Evolutionary conservation across 495 filamentous ascomycete species (phyloP), one percentile per base, ranked within the genome.

Genomic region (Pyrenula massariospora): DNA sequence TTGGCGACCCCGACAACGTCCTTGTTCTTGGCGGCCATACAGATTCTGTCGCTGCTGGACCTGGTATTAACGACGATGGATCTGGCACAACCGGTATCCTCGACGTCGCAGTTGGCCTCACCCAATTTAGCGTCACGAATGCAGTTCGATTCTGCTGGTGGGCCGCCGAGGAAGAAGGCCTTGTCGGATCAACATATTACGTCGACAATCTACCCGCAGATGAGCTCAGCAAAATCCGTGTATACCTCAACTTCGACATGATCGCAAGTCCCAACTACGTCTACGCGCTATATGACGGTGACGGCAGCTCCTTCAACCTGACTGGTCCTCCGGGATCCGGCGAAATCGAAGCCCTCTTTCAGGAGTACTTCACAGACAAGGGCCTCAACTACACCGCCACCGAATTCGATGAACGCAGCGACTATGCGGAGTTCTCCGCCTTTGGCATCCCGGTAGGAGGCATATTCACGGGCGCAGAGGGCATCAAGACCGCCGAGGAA

Each of bases 181-280:
- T 86, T 22, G 63, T 88, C n/a, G 86, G 86, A 48, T 78, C 80
- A 23, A 71, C 75, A 22, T 70, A 73, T 64, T 88, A 85, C 66
- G 74, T 87, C 59, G 67, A 74, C 22, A 62, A 64, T 22, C 72
- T 79, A 54, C 60, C 68, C 22, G 53, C 68, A 1, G 71, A 70
- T 19, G 80, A 81, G 52, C 68, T 78, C 11, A 70, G 67, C 31
- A 81, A 82, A 62, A 77, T 89, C 58, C 66, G 76, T 1, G 76
- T 86, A 2, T 87, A 87, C 62, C 82, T 89, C 61, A 87, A 89
- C 72, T 86, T 87, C 60, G 86, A 89, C 68, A 89, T 89, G 86
- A 85, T 88, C 57, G 86, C 85, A 49, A 80, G 75, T 15, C 86
- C 86, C 50, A 88, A 89, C 73, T 88, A 80, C 62, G 72, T 78